Evolutionary conservation across 2,329 filamentous ascomycete species (phyloP).

Genomic region (Colletotrichum lindemuthianum): DNA sequence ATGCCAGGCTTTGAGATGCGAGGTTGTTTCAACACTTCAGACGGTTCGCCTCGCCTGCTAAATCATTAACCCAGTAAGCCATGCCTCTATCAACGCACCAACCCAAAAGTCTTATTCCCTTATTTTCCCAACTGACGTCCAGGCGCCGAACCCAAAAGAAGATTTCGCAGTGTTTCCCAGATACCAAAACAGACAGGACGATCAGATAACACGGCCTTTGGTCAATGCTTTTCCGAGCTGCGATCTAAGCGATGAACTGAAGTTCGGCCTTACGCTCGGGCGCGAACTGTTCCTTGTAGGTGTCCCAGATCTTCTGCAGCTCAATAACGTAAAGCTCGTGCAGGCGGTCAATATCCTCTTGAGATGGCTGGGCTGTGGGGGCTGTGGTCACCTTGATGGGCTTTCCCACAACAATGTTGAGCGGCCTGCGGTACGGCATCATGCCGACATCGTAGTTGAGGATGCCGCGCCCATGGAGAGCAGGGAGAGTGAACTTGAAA

Average conservation of each 20-base stretch:
- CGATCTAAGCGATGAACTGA: conserved; percentile 67
- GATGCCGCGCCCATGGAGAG: conserved; percentile 89
- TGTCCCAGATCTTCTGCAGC: conserved; percentile 77
- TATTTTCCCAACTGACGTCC: conserved; percentile 7
- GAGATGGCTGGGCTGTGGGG: conserved; percentile 70
- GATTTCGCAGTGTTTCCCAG: not conserved
- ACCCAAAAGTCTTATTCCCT: not conserved
- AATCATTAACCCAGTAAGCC: not conserved
- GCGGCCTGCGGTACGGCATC: conserved; percentile 88
- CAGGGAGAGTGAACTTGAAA: conserved; percentile 91
- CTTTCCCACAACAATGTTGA: conserved; percentile 89
- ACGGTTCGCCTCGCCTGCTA: not conserved
- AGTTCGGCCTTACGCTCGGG: conserved; percentile 71
- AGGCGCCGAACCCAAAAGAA: conserved; percentile 6
- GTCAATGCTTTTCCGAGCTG: no score
- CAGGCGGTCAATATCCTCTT: conserved; percentile 81
- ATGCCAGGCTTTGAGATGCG: not conserved
- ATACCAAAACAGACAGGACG: no score
- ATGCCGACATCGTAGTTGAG: conserved; percentile 98
- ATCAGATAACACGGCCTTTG: no score
- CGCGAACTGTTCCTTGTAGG: conserved; percentile 82
- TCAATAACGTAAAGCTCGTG: conserved; percentile 83
- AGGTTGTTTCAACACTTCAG: not conserved
- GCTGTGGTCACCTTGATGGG: conserved; percentile 77
- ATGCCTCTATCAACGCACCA: not conserved